These are phyloP conservation scores for Termitomyces sp. DNA, from an alignment of 768 basidiomycete genomes.

Conservation along the genomic window DNA sequence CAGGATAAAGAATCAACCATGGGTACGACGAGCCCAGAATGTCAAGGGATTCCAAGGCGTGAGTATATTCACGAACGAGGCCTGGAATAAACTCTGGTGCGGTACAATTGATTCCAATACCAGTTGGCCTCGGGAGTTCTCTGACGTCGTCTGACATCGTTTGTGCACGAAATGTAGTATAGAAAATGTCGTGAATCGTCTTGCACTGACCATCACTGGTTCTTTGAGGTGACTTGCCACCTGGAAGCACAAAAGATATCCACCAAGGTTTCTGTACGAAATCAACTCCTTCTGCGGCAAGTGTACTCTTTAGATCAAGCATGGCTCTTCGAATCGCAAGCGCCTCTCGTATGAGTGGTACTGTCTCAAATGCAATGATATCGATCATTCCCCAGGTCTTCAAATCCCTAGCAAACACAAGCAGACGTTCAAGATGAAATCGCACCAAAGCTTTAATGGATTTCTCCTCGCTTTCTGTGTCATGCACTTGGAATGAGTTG, in stretches of 20 bases:
- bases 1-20: slow-evolving; percentile 69
- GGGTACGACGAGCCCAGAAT: slow-evolving; percentile 22
- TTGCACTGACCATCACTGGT: slow-evolving; percentile 16
- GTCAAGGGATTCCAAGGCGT: slow-evolving; percentile 10
- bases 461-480: slow-evolving; percentile 21
- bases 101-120: slow-evolving; percentile 76
- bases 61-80: slow-evolving; percentile 33
- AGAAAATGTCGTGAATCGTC: slow-evolving; percentile 35
- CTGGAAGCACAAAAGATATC: slow-evolving; percentile 62
- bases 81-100: slow-evolving; percentile 33
- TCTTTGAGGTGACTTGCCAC: slow-evolving; percentile 39
- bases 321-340: slow-evolving; percentile 62
- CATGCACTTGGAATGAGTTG: slow-evolving; percentile 34
- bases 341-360: slow-evolving; percentile 64
- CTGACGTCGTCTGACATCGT: not conserved
- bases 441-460: slow-evolving; percentile 47
- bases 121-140: slow-evolving; percentile 33
- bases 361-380: slow-evolving; percentile 71
- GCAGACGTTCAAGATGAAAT: slow-evolving; percentile 62
- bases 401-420: slow-evolving; percentile 41
- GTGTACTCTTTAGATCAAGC: slow-evolving; percentile 23
- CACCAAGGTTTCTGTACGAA: slow-evolving; percentile 58
- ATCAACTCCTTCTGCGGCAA: slow-evolving; percentile 2
- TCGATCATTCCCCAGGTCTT: slow-evolving; percentile 53
- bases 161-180: slow-evolving; percentile 26